These are phyloP conservation scores for Fusarium penzigii DNA, from an alignment of 2,329 filamentous ascomycete genomes.

Conservation along the genomic window DNA sequence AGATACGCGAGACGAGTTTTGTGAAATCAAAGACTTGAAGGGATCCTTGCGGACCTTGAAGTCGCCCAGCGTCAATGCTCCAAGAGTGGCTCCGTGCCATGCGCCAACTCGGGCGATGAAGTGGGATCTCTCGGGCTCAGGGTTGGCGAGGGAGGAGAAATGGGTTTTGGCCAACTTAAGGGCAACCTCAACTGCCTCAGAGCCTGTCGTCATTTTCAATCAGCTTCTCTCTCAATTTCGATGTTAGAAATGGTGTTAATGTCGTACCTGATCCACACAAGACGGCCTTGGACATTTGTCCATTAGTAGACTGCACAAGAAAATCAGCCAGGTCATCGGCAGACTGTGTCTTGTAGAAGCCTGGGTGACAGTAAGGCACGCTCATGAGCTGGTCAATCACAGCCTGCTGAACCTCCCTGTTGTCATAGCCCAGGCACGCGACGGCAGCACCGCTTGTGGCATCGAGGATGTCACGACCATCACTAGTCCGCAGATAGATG, in stretches of 20 bases:
- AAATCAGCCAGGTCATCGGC: constrained; percentile 21
- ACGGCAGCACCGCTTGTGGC: constrained; percentile 27
- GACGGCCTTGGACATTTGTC: constrained; percentile 21
- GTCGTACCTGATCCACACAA: constrained; percentile 21
- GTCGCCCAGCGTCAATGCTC: constrained; percentile 18
- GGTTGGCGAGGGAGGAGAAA: constrained; percentile 17
- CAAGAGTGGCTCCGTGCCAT: constrained; percentile 22
- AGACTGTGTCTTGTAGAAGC: constrained; percentile 23
- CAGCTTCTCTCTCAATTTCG: no score
- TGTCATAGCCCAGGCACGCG: constrained; percentile 24
- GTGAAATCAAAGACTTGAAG: constrained; percentile 16
- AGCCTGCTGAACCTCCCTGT: constrained; percentile 23
- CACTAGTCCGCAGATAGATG: constrained; percentile 21
- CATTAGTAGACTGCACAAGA: constrained; percentile 20
- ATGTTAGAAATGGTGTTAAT: no score
- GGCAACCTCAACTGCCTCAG: constrained; percentile 22
- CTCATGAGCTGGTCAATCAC: constrained; percentile 19
- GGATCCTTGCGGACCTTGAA: constrained; percentile 25
- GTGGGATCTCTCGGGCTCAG: constrained; percentile 15
- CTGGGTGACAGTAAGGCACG: constrained; percentile 21
- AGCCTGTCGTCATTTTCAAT: no score
- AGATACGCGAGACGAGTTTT: constrained; percentile 16
- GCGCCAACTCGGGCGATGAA: constrained; percentile 20
- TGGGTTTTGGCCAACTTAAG: constrained; percentile 24
- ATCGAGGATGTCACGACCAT: constrained; percentile 25